These are phyloP conservation scores for Globisporangium echinulatum DNA, from an alignment of 352 stramenopile species.

Conservation along the genomic window DNA sequence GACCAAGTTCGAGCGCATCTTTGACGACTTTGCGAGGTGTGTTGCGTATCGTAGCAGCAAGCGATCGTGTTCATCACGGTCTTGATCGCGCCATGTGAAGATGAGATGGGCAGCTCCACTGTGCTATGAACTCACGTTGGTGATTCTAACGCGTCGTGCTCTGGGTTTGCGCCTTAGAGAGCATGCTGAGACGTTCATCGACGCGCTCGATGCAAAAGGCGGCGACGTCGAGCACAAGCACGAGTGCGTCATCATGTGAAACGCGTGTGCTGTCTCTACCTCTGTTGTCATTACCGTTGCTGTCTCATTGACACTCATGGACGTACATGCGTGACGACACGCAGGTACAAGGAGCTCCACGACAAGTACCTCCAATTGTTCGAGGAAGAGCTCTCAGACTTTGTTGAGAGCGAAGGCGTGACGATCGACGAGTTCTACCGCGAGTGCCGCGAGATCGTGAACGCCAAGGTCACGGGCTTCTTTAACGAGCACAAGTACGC, in stretches of 20 bases:
- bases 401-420: conserved; percentile 59
- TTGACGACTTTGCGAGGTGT: conserved; percentile 69
- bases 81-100: no score
- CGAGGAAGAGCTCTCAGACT: conserved; percentile 65
- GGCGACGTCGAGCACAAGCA: conserved; percentile 74
- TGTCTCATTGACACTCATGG: no score
- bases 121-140: neutral
- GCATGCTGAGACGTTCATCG: conserved; percentile 51
- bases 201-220: conserved; percentile 55
- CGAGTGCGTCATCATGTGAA: conserved; percentile 19
- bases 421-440: conserved; percentile 64
- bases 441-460: conserved; percentile 54
- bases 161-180: conserved; percentile 24
- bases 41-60: neutral
- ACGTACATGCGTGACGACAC: neutral
- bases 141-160: neutral
- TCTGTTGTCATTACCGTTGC: neutral
- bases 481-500: conserved; percentile 65
- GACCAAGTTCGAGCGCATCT: conserved; percentile 69
- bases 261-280: no score
- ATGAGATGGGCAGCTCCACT: no score
- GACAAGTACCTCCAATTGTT: conserved; percentile 72
- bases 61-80: neutral
- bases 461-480: conserved; percentile 53
- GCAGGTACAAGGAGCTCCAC: conserved; percentile 70